Conservation (phyloP, 2,329 filamentous ascomycete species). For the Bretziella fagacearum region DNA sequence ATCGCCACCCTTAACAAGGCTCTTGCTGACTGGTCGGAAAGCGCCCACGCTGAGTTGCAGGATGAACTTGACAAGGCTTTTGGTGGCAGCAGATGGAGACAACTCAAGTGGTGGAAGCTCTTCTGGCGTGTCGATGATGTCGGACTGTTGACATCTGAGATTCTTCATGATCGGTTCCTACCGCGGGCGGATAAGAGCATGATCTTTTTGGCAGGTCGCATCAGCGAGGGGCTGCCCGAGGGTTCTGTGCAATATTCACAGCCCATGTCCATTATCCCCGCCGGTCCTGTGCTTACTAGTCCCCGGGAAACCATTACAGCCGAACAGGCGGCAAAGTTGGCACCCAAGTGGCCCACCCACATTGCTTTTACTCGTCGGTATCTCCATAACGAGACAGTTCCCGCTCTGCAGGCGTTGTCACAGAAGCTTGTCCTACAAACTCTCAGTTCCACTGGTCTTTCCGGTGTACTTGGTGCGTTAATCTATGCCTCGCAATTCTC, state of each 20-base stretch:
- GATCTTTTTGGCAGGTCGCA: slow-evolving; percentile 67
- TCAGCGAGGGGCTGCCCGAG: slow-evolving; percentile 33
- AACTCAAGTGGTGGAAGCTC: slow-evolving; percentile 82
- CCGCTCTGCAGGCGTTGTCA: slow-evolving; percentile 53
- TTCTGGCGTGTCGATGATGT: slow-evolving; percentile 93
- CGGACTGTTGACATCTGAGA: slow-evolving; percentile 61
- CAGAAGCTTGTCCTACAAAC: slow-evolving; percentile 62
- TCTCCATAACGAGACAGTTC: slow-evolving; percentile 48
- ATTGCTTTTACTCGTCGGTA: slow-evolving; percentile 55
- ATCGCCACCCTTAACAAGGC: slow-evolving; percentile 30
- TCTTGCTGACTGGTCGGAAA: slow-evolving; percentile 58
- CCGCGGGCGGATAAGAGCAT: slow-evolving; percentile 60
- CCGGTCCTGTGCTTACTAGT: neutral
- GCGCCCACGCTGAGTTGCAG: slow-evolving; percentile 68
- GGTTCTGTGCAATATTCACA: slow-evolving; percentile 22
- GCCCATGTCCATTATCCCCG: slow-evolving; percentile 19
- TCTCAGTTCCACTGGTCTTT: slow-evolving; percentile 51
- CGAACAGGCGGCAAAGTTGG: slow-evolving; percentile 16
- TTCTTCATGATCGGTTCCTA: slow-evolving; percentile 62
- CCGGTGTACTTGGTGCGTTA: slow-evolving; percentile 35
- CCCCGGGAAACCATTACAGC: slow-evolving; percentile 7
- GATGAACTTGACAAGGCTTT: slow-evolving; percentile 66
- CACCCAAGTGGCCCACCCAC: slow-evolving; percentile 50
- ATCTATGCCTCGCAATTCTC: slow-evolving; percentile 40
- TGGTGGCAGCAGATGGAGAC: slow-evolving; percentile 56